Conservation (phyloP, 257 asterid species). For the Solanum lycopersicoides region DNA sequence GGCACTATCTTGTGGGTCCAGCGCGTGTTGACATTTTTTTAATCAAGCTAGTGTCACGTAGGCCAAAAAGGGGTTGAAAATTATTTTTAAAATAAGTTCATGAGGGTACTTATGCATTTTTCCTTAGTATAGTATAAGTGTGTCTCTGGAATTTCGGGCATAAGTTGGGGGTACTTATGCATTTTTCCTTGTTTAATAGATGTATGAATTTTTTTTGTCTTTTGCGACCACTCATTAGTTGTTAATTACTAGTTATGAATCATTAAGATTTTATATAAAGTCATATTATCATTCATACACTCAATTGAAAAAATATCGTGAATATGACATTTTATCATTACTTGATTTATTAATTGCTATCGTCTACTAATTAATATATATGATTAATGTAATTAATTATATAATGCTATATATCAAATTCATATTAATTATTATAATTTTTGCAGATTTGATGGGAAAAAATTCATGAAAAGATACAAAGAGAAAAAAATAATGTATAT, state of each 20-base stretch:
- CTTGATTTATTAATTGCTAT: neutral
- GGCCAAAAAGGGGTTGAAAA: no score
- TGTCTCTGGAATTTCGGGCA: no score
- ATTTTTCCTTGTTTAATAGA: neutral
- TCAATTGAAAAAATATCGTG: neutral
- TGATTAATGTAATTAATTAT: no score
- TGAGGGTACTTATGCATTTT: no score
- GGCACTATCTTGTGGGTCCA: no score
- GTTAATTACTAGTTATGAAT: neutral
- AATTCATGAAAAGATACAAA: conserved; percentile 34
- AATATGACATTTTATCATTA: neutral
- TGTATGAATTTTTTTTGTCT: neutral
- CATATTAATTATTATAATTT: neutral
- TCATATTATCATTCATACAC: neutral
- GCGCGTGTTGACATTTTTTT: no score
- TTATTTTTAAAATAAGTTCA: no score
- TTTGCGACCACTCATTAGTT: neutral
- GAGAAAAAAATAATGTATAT: conserved; percentile 52
- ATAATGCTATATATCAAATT: no score
- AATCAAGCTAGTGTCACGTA: no score
- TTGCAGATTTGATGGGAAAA: conserved; percentile 39
- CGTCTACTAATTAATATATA: no score
- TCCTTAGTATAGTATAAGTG: no score
- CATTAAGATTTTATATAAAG: neutral
- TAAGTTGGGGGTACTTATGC: no score